These are phyloP conservation scores for Ziziphus jujuba DNA, from an alignment of 306 rosid species.

Conservation along the genomic window DNA sequence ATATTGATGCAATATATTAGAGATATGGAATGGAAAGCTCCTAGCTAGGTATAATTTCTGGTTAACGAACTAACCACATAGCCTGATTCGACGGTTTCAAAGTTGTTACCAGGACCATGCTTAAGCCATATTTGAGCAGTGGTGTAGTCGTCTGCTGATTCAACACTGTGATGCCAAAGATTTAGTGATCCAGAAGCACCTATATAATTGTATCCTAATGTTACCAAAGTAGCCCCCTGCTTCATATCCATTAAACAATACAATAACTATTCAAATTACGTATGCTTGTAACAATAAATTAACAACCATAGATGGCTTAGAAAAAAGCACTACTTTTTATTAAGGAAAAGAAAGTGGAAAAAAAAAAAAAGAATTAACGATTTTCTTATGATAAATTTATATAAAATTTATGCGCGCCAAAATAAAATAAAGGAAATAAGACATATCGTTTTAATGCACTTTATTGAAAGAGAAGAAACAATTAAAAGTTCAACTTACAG, in stretches of 20 bases:
- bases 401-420: no score
- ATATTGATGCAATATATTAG: neutral
- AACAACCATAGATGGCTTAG: no score
- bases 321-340: no score
- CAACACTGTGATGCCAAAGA: slow-evolving; percentile 54
- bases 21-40: neutral
- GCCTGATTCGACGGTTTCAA: slow-evolving; percentile 64
- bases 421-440: no score
- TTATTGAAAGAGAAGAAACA: no score
- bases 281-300: no score
- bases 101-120: slow-evolving; percentile 24
- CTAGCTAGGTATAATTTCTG: neutral
- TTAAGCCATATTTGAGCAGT: slow-evolving; percentile 58
- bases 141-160: slow-evolving; percentile 46
- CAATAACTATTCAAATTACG: no score
- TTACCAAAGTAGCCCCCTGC: slow-evolving; percentile 40
- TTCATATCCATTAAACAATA: neutral
- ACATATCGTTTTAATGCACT: no score
- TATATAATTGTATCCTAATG: slow-evolving; percentile 40
- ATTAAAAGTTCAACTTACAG: slow-evolving; percentile 33
- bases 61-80: slow-evolving; percentile 39
- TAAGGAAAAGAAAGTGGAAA: no score
- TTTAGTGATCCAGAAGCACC: slow-evolving; percentile 58
- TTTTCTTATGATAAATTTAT: no score
- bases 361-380: no score